phyloP scores from a whole-genome alignment of 1,284 basidiomycete species.

The Amylostereum chailletii region DNA sequence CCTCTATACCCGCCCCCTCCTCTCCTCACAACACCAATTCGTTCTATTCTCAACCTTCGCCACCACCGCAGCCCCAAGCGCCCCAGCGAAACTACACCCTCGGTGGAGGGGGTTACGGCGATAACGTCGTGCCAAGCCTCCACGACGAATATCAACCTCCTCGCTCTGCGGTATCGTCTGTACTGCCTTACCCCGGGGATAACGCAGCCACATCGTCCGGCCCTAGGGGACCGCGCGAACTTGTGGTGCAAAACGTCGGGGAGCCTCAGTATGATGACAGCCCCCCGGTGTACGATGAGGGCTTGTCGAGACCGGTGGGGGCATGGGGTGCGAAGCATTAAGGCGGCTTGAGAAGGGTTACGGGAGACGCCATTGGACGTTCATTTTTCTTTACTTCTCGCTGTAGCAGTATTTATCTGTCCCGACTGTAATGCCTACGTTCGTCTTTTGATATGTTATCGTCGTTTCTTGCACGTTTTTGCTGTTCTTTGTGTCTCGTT shows the following conservation, averaged over 20 bases:
- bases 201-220: conserved; percentile 12
- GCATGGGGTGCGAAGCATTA: conserved; percentile 39
- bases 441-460: no score
- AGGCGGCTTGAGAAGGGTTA: background rate
- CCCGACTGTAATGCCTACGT: no score
- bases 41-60: conserved; percentile 22
- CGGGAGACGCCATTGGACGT: no score
- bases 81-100: conserved; percentile 48
- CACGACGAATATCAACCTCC: background rate
- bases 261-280: conserved; percentile 35
- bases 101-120: conserved; percentile 48
- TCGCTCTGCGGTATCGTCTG: background rate
- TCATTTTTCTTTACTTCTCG: no score
- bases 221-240: conserved; percentile 12
- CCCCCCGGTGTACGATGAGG: conserved; percentile 57
- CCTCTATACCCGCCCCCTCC: conserved; percentile 11
- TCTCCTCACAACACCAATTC: conserved; percentile 20
- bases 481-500: no score
- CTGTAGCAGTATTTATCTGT: no score
- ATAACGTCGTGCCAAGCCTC: conserved; percentile 31
- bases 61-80: conserved; percentile 16
- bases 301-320: conserved; percentile 35
- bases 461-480: no score
- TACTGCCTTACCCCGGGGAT: background rate
- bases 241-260: conserved; percentile 13